Percentiles rank a stretch among this genome's conserved stretches.
These are phyloP conservation scores for Nephromyces sp. DNA, from an alignment of 169 alveolate genomes.

Conservation along the genomic window DNA sequence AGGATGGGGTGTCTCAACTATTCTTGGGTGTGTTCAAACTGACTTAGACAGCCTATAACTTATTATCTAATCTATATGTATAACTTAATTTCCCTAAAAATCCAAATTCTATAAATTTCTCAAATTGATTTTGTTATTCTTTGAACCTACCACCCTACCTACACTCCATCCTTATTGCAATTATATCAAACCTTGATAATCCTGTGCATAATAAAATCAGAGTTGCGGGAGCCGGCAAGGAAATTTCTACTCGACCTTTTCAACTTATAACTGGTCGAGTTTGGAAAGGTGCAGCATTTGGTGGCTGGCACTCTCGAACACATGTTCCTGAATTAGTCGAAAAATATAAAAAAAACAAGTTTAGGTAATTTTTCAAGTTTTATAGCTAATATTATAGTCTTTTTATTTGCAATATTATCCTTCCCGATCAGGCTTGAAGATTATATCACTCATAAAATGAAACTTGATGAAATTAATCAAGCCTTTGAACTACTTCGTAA, in stretches of 20 bases:
- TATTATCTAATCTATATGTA: background rate
- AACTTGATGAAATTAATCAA: slow-evolving; percentile 47
- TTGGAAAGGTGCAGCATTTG: slow-evolving; percentile 76
- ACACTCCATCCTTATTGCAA: background rate
- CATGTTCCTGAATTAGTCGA: slow-evolving; percentile 67
- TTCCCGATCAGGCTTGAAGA: slow-evolving; percentile 44
- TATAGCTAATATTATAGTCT: background rate
- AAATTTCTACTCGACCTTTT: slow-evolving; percentile 68
- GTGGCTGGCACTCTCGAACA: slow-evolving; percentile 67
- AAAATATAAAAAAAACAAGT: slow-evolving; percentile 24
- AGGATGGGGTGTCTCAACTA: slow-evolving; percentile 63
- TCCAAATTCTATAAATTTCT: background rate
- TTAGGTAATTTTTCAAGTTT: background rate
- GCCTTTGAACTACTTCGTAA: slow-evolving; percentile 53
- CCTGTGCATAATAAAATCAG: background rate
- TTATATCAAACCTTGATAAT: background rate
- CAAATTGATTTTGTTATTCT: background rate
- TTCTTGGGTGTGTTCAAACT: slow-evolving; percentile 62
- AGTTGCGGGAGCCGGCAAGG: slow-evolving; percentile 68
- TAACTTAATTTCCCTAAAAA: background rate
- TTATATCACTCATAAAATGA: slow-evolving; percentile 54
- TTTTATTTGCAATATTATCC: background rate
- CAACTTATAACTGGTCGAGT: slow-evolving; percentile 69
- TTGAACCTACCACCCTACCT: too few species aligned
- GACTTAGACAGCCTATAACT: background rate